phyloP scores from a whole-genome alignment of 768 basidiomycete genomes.

The Roridomyces roridus region DNA sequence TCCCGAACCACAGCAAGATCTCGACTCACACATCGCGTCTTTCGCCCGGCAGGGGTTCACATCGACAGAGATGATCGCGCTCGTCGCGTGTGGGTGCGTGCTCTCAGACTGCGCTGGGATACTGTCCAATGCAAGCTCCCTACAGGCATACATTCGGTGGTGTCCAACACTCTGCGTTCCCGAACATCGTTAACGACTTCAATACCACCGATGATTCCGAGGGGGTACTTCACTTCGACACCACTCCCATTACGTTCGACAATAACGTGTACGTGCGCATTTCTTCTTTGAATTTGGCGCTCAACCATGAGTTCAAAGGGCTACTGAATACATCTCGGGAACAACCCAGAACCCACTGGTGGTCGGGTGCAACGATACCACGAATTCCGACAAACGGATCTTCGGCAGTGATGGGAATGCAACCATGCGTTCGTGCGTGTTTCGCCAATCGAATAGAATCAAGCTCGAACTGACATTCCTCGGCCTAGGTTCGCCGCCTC shows the following conservation, averaged over 20 bases:
- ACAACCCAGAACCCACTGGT: conserved; percentile 2
- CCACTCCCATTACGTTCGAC: conserved; percentile 2
- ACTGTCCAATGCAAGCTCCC: no score
- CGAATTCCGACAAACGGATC: conserved; percentile 8
- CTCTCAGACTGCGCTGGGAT: no score
- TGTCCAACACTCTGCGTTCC: not conserved
- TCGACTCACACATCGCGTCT: not conserved
- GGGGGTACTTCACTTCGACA: conserved; percentile 7
- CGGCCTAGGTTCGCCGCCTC: conserved; percentile 1
- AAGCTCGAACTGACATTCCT: no score
- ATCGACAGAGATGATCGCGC: conserved; percentile 1
- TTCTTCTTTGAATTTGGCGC: no score
- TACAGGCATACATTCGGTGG: conserved; percentile 6
- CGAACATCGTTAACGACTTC: not conserved
- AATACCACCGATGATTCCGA: not conserved
- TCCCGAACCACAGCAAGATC: conserved; percentile 1
- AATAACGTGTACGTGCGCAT: not conserved
- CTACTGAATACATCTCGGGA: conserved; percentile 6
- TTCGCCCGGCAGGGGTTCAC: not conserved
- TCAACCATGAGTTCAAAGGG: not conserved
- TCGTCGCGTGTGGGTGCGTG: not conserved
- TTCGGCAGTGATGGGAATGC: conserved; percentile 10
- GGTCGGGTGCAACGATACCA: conserved; percentile 7
- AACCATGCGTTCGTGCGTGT: conserved; percentile 7
- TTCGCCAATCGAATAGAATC: no score